Evolutionary conservation across 2,329 filamentous ascomycete genomes (phyloP), one percentile per base, ranked within the genome.

Genomic region (Aspergillus texensis): DNA sequence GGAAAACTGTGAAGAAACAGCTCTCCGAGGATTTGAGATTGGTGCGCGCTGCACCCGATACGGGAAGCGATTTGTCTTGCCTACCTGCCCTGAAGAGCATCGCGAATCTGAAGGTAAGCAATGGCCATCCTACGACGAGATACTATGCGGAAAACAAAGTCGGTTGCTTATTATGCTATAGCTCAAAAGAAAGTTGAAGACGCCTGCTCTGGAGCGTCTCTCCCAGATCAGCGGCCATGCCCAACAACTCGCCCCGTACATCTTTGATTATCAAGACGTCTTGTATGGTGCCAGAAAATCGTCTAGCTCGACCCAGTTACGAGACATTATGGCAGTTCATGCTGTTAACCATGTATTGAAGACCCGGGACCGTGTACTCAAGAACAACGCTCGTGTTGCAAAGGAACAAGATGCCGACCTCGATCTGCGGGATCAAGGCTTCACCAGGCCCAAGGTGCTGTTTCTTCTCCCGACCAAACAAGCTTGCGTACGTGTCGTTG

Each of bases 331-430:
- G 19, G 93, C 91, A 70, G 82, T 97, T 1, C 95, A 99, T 77
- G 89, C 90, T 3, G 82, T 98, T 14, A 98, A 98, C 75, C 95
- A 98, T 74, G 84, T 98, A 46, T 89, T 96, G 78, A 97, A 97
- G 77, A 97, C 94, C 1, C 89, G 95, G 68, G 94, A 98, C 73
- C 88, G 89, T 34, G 91, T 98, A 0, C 86, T 98, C 65, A 98
- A 97, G 78, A 96, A 98, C 79, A 98, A 94, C 73, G 87, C 91
- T 60, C 92, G 89, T 67, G 79, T 96, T 12, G 83, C 90, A 11
- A 89, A 89, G 70, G 87, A 90, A 60, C 84, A 87, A 4, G 85
- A 86, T 11, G 84, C 85, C 19, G 89, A 91, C 43, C 80, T 91
- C 5, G 93, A 97, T 68, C 83, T 93, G 21, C 88, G 93, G 67